Evolutionary conservation across 2,329 filamentous ascomycete species (phyloP), one percentile per base, ranked within the genome.

Genomic region (Botryosphaeria agaves): DNA sequence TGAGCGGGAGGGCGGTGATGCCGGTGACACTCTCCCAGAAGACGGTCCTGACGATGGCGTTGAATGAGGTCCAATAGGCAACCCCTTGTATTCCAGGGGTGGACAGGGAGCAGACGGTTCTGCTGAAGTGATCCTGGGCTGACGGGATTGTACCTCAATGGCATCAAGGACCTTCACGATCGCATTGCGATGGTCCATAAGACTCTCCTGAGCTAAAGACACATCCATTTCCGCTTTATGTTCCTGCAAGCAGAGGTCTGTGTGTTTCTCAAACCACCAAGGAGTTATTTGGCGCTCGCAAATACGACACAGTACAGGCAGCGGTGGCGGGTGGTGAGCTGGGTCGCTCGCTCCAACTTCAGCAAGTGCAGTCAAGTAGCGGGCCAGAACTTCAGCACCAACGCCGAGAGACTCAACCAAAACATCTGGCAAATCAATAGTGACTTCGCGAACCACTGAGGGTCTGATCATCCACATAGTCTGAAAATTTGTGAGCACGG

Each of bases 201-300:
- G 61, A 37, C 72, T 83, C 48, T 98, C 89, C 47, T 98, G 89
- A 5, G 85, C 74, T 64, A 95, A 77, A 49, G 98, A 87, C 3
- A 98, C 84, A 43, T 95, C 87, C 81, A 94, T 91, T 51, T 98
- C 89, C 1, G 89, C 87, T 30, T 80, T 76, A 48, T 98, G 89
- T 50, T 98, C 89, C 49, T 95, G 85, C 32, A 94, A 63, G 47
- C 89, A 98, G 14, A 95, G 61, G 45, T 98, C 91, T 2, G 87
- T 93, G 51, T 98, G 89, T 53, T 95, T 98, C 56, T 98, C 89
- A 43, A 98, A 98, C 91, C 89, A 98, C 89, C 89, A 98, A 1
- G 87, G 84, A 4, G 83, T 83, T 36, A 98, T 95, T 38, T 94
- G 83, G 32, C 89, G 81, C 51, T 98, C 89, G 52, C 89, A 98